Evolutionary conservation across 106 monocot species (phyloP).

Genomic region (Chionographis japonica): DNA sequence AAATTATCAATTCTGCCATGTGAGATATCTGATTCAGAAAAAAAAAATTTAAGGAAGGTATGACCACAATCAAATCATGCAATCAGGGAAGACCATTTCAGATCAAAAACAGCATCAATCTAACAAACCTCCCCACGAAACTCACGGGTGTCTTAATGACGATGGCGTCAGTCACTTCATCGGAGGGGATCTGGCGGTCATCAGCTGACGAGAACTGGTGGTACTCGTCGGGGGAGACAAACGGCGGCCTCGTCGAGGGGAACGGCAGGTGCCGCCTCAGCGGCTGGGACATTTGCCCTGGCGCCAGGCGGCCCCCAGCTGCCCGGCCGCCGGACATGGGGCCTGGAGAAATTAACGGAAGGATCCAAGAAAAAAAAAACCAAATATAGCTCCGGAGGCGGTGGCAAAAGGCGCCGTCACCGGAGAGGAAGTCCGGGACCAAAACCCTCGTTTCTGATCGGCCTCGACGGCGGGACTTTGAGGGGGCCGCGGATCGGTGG

Average conservation of each 20-base stretch:
- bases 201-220: background rate
- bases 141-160: constrained; percentile 21
- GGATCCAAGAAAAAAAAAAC: too few relatives aligned
- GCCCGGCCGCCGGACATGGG: constrained; percentile 5
- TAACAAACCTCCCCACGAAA: background rate
- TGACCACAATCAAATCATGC: too few relatives aligned
- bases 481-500: too few relatives aligned
- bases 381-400: too few relatives aligned
- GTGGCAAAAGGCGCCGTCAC: too few relatives aligned
- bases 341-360: background rate
- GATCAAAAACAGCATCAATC: background rate
- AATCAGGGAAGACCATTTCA: too few relatives aligned
- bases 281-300: background rate
- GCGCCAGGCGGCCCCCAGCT: background rate
- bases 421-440: too few relatives aligned
- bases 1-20: too few relatives aligned
- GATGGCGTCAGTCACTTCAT: constrained; percentile 4
- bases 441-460: too few relatives aligned
- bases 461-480: too few relatives aligned
- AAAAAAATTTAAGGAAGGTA: too few relatives aligned
- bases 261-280: constrained; percentile 16
- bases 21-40: too few relatives aligned
- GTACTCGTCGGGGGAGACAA: constrained; percentile 11
- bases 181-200: background rate
- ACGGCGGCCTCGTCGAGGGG: constrained; percentile 10